These are phyloP conservation scores for Cryptosporidium bovis DNA, from an alignment of 169 alveolate species.

Conservation along the genomic window DNA sequence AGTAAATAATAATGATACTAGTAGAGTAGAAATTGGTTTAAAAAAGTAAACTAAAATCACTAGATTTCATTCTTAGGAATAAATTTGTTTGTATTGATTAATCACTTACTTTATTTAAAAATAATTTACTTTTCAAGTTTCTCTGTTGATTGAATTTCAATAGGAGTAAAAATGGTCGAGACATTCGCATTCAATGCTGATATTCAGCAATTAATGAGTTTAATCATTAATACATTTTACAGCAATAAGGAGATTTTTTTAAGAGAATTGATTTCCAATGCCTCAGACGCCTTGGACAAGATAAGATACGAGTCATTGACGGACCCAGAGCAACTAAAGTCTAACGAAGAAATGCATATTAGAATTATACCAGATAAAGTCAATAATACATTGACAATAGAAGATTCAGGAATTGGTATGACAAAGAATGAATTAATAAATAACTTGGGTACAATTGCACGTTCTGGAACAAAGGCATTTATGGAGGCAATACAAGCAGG, in stretches of 20 bases:
- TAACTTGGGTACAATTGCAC: constrained; percentile 98
- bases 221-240: constrained; percentile 99
- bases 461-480: constrained; percentile 98
- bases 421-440: constrained; percentile 96
- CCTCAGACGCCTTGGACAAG: constrained; percentile 99
- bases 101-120: no score
- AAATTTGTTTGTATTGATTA: no score
- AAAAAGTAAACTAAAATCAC: no score
- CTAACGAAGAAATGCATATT: constrained; percentile 92
- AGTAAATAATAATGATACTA: no score
- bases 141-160: no score
- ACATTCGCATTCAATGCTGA: constrained; percentile 98
- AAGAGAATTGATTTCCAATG: constrained; percentile 98
- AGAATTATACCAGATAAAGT: constrained; percentile 96
- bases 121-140: no score
- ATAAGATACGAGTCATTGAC: constrained; percentile 97
- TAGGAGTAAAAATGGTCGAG: constrained; percentile 78
- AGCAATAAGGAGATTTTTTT: constrained; percentile 99
- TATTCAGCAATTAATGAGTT: constrained; percentile 95
- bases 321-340: constrained; percentile 93
- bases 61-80: no score
- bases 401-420: constrained; percentile 99
- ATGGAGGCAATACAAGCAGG: constrained; percentile 98
- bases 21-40: no score
- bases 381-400: constrained; percentile 94